Conservation (phyloP, 768 basidiomycete genomes). For the Naganishia antarctica region DNA sequence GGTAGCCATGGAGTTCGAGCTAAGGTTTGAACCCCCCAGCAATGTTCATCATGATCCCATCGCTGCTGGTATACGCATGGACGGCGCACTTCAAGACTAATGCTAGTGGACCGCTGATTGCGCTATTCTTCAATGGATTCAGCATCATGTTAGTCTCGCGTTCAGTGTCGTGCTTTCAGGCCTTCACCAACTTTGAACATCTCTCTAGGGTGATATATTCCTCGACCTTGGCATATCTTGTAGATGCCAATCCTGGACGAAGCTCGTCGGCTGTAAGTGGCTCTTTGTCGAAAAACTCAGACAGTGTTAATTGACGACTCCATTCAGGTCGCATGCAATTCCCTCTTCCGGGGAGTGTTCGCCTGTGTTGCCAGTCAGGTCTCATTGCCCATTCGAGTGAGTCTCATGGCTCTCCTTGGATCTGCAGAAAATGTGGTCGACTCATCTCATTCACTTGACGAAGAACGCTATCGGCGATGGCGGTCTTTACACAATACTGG, state of each 20-base stretch:
- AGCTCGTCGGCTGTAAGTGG: constrained; percentile 55
- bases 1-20: neutral
- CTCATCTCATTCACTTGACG: neutral
- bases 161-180: neutral
- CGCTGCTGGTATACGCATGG: constrained; percentile 71
- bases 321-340: constrained; percentile 63
- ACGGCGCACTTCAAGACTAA: constrained; percentile 61
- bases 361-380: constrained; percentile 69
- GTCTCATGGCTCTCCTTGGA: constrained; percentile 35
- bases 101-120: constrained; percentile 64
- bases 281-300: too few species aligned
- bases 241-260: constrained; percentile 77
- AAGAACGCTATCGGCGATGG: constrained; percentile 72
- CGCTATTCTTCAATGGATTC: constrained; percentile 69
- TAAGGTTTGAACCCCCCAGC: constrained; percentile 40
- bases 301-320: too few species aligned
- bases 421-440: too few species aligned
- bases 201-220: constrained; percentile 58
- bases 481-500: constrained; percentile 68
- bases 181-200: neutral
- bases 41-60: constrained; percentile 60
- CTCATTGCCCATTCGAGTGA: constrained; percentile 66
- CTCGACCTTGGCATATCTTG: constrained; percentile 73
- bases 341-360: constrained; percentile 64
- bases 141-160: constrained; percentile 60